Percentiles rank a stretch among this genome's conserved stretches.
These are phyloP conservation scores for Hansenula sp. DNA, from an alignment of 1,139 yeast species.

Conservation along the genomic window DNA sequence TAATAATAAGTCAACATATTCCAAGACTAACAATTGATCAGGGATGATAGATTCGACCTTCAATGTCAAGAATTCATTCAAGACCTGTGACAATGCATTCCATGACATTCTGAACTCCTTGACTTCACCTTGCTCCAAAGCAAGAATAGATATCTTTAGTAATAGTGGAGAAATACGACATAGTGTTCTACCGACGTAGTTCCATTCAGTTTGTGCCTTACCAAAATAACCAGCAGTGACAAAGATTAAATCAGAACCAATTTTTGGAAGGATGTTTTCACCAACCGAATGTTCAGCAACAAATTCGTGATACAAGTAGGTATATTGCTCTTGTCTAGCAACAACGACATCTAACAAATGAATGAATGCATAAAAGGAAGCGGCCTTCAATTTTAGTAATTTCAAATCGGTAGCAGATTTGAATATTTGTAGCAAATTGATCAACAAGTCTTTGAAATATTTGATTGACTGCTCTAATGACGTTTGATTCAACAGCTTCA, in stretches of 20 bases:
- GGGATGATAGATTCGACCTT: constrained; percentile 44
- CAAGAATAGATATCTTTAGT: constrained; percentile 34
- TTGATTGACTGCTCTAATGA: constrained; percentile 42
- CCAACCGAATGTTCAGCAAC: constrained; percentile 19
- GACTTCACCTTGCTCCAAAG: constrained; percentile 22
- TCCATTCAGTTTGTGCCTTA: constrained; percentile 56
- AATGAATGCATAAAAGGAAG: constrained; percentile 51
- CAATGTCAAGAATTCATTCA: constrained; percentile 44
- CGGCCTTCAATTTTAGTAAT: constrained; percentile 21
- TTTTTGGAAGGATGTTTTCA: constrained; percentile 33
- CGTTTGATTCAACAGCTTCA: constrained; percentile 43
- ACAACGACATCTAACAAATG: constrained; percentile 61
- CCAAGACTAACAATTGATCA: constrained; percentile 59
- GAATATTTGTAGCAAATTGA: constrained; percentile 40
- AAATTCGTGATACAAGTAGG: constrained; percentile 51
- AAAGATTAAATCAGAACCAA: constrained; percentile 49
- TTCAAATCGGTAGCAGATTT: constrained; percentile 21
- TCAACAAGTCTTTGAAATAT: constrained; percentile 49
- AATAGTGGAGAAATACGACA: constrained; percentile 56
- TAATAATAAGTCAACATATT: constrained; percentile 52
- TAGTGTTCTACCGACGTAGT: constrained; percentile 56
- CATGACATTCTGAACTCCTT: constrained; percentile 32
- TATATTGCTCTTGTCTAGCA: constrained; percentile 64
- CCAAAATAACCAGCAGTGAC: constrained; percentile 44
- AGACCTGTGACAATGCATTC: constrained; percentile 36